Conservation (phyloP, 2,329 filamentous ascomycete genomes). For the Diaporthe aspalathi region DNA sequence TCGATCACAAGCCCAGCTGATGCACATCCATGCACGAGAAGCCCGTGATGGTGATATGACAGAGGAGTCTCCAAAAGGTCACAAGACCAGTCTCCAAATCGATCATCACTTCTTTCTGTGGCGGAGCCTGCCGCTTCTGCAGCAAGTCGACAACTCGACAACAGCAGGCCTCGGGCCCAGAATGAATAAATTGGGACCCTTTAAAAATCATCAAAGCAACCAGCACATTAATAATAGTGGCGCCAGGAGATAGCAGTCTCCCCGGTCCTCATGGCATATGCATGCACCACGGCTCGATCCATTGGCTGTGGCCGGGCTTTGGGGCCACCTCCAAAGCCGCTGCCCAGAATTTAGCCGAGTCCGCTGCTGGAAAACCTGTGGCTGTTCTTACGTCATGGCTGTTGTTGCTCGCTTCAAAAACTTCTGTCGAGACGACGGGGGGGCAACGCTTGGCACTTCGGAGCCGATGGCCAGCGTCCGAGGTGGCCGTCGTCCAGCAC, state of each 20-base stretch:
- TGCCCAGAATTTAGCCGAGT: constrained; percentile 27
- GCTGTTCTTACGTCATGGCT: constrained; percentile 3
- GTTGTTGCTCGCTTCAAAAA: constrained; percentile 2
- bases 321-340: constrained; percentile 8
- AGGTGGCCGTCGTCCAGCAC: not conserved
- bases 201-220: not conserved
- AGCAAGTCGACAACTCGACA: not conserved
- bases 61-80: not conserved
- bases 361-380: not conserved
- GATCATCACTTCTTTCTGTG: not conserved
- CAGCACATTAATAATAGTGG: not conserved
- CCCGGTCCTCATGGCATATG: too few relatives aligned
- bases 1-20: constrained; percentile 17
- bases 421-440: not conserved
- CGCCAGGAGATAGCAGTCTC: not conserved
- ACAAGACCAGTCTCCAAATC: not conserved
- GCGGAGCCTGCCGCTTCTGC: not conserved
- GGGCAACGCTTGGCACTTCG: constrained; percentile 1
- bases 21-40: not conserved
- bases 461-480: constrained; percentile 28
- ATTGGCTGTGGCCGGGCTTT: not conserved
- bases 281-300: not conserved
- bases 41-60: not conserved
- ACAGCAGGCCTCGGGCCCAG: not conserved
- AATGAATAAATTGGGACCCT: not conserved